Evolutionary conservation across 495 filamentous ascomycete genomes (phyloP).

Genomic region (Penicillium soppii): DNA sequence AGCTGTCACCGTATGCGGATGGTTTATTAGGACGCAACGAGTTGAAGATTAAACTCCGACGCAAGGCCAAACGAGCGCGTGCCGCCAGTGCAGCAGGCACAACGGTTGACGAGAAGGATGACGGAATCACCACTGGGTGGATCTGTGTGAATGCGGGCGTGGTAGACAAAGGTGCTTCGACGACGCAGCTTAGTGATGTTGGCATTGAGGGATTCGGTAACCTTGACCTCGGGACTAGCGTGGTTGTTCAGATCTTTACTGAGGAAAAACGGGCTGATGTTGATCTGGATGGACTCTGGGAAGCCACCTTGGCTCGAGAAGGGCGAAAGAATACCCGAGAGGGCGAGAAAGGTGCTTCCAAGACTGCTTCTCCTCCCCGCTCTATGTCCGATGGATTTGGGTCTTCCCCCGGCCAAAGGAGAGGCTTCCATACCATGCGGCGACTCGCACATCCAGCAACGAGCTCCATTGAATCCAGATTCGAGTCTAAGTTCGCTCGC

Average conservation of each 20-base stretch:
- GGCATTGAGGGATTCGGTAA: slow-evolving; percentile 74
- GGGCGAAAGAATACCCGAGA: slow-evolving; percentile 32
- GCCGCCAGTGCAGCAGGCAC: slow-evolving; percentile 61
- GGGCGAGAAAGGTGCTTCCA: slow-evolving; percentile 1
- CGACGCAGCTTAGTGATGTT: slow-evolving; percentile 35
- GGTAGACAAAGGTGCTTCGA: slow-evolving; percentile 52
- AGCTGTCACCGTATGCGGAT: slow-evolving; percentile 74
- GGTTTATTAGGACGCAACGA: slow-evolving; percentile 88
- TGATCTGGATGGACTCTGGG: slow-evolving; percentile 82
- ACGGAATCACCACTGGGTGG: slow-evolving; percentile 89
- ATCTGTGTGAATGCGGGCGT: slow-evolving; percentile 87
- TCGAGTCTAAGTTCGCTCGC: not conserved
- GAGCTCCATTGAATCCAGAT: not conserved
- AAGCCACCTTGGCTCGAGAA: slow-evolving; percentile 45
- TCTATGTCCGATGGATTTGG: slow-evolving; percentile 20
- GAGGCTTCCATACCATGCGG: slow-evolving; percentile 20
- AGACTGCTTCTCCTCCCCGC: slow-evolving; percentile 14
- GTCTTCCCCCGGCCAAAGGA: slow-evolving; percentile 14
- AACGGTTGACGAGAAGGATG: slow-evolving; percentile 56
- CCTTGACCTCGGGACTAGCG: slow-evolving; percentile 50
- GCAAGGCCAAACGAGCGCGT: slow-evolving; percentile 76
- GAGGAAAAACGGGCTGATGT: slow-evolving; percentile 80
- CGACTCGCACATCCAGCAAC: slow-evolving; percentile 10
- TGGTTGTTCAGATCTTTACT: slow-evolving; percentile 90
- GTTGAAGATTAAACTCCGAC: slow-evolving; percentile 78